phyloP scores from a whole-genome alignment of 805 yeast genomes.

The Sungouiozyma intestinalis region DNA sequence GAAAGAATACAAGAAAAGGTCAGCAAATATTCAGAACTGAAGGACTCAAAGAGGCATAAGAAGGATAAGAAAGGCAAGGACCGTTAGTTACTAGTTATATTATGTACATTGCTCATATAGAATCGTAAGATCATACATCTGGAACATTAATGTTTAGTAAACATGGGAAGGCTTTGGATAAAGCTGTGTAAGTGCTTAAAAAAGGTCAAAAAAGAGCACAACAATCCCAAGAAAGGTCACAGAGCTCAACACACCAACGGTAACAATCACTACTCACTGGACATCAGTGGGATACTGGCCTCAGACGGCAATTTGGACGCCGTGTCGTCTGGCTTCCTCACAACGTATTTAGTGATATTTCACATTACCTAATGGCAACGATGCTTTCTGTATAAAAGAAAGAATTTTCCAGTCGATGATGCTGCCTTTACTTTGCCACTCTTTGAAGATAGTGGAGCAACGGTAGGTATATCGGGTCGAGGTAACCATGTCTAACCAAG shows the following conservation, averaged over 20 bases:
- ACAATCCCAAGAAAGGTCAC: too few relatives aligned
- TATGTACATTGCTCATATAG: background rate
- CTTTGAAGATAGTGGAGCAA: background rate
- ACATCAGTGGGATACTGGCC: too few relatives aligned
- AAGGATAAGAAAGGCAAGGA: conserved; percentile 4
- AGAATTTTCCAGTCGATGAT: background rate
- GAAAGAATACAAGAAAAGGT: conserved; percentile 49
- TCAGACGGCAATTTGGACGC: too few relatives aligned
- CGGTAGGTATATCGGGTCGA: background rate
- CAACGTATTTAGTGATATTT: too few relatives aligned
- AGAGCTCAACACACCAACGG: too few relatives aligned
- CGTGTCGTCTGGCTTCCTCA: too few relatives aligned
- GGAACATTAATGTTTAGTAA: background rate
- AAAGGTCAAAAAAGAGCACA: too few relatives aligned
- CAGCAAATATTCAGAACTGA: conserved; percentile 33
- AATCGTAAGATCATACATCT: background rate
- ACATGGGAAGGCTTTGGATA: background rate
- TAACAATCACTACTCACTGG: too few relatives aligned
- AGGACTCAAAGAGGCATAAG: conserved; percentile 16
- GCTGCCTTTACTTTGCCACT: background rate
- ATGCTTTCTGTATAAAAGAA: background rate
- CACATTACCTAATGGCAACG: background rate
- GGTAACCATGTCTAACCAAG: conserved; percentile 18
- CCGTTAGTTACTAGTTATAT: background rate
- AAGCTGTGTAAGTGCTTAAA: background rate